Percentiles rank a stretch among this genome's conserved stretches.
These are phyloP conservation scores for Vicia faba DNA, from an alignment of 306 rosid species.

Conservation along the genomic window DNA sequence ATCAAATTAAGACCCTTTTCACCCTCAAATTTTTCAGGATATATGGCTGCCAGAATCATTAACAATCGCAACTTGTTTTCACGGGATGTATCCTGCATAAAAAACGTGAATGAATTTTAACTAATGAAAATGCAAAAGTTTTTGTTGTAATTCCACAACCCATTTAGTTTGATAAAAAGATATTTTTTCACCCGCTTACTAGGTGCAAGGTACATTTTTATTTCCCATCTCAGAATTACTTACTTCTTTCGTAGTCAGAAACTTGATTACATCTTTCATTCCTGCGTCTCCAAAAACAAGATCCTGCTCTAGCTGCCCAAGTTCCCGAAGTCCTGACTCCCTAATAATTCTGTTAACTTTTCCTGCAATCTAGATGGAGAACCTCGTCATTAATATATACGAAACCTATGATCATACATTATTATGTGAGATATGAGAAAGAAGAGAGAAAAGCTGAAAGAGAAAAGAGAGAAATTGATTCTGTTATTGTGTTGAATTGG, in stretches of 20 bases:
- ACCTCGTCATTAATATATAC: conserved; percentile 33
- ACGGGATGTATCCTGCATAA: conserved; percentile 75
- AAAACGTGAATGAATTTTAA: conserved; percentile 22
- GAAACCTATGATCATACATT: conserved; percentile 21
- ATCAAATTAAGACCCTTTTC: conserved; percentile 83
- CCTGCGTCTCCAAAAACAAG: conserved; percentile 97
- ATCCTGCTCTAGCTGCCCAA: conserved; percentile 90
- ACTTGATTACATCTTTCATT: conserved; percentile 84
- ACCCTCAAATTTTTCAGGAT: conserved; percentile 93
- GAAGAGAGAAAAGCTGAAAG: too few species aligned
- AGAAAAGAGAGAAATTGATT: too few species aligned
- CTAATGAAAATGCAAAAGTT: conserved; percentile 12
- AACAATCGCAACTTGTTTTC: conserved; percentile 91
- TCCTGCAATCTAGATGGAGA: conserved; percentile 73
- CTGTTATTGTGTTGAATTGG: too few species aligned
- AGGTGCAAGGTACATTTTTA: conserved; percentile 21
- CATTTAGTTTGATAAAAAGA: neutral
- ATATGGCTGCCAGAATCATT: conserved; percentile 88
- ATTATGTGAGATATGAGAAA: too few species aligned
- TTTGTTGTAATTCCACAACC: conserved; percentile 24
- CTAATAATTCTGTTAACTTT: conserved; percentile 71
- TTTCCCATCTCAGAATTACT: conserved; percentile 38
- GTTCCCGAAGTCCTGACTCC: conserved; percentile 77
- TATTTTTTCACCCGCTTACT: conserved; percentile 8
- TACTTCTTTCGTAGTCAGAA: conserved; percentile 68